Base-by-base conservation (phyloP, 192 early-diverging fungal species). In the Coemansia sp. region DNA sequence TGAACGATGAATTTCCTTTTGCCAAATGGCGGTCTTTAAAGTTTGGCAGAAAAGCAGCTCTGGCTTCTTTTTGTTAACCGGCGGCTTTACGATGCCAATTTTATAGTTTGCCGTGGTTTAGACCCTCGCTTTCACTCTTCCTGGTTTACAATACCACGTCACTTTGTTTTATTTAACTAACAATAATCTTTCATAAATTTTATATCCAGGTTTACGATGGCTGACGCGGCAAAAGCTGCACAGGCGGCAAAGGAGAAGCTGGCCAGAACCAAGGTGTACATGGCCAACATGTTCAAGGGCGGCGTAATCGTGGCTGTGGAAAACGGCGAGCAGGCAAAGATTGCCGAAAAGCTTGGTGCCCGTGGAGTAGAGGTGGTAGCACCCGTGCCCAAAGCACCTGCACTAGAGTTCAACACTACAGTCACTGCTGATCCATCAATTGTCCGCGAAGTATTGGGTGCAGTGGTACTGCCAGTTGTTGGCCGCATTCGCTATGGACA, bases 331-430 rank as follows among this genome's bases (percentile, higher is more conserved):
- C 30, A 55, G 23, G 42, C 53, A 5, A 4, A 4, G 2, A 35
- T 55, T 8, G 53, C 53, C 30, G 42, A 55, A 20, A 27, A 22
- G 17, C 9, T 23, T 11, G 42, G 53, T 2, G 53, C 53, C 5
- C n/a, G 40, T 2, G 53, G 31, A 0, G 30, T 45, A 14, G 28
- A 34, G 19, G 41, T 43, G 1, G 23, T 45, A n/a, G 41, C 19
- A 10, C 5, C 5, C 9, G 45, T 17, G 20, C n/a, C 19, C 4
- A 47, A 12, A 2, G 25, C 43, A 19, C 5, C 15, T 28, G 23
- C 23, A 47, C 15, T 12, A 6, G 42, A 22, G 4, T 15, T n/a
- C 10, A 20, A 22, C 23, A 17, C 19, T 3, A 17, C 22, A 17
- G 27, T 31, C 15, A 35, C 31, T n/a, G 19, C 48, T 10, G 48